Conservation (phyloP, 345 rosid species). For the Lepidium sativum region DNA sequence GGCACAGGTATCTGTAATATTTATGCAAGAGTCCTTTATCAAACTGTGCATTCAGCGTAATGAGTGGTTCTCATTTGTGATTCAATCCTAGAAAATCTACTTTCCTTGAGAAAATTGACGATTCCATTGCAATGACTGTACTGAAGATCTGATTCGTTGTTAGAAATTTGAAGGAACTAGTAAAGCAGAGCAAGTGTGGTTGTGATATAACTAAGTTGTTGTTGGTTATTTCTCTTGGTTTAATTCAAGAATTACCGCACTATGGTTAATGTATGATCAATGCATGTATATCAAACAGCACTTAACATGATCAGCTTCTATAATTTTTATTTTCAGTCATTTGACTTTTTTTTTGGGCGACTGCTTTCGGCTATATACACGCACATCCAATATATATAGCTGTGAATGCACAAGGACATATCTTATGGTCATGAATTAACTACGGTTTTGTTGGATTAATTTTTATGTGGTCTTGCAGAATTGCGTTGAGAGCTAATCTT, state of each 20-base stretch:
- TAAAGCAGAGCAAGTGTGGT: background rate
- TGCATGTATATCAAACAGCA: background rate
- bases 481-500: conserved; percentile 66
- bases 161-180: background rate
- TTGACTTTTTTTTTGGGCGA: background rate
- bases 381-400: background rate
- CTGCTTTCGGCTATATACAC: background rate
- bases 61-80: conserved; percentile 1
- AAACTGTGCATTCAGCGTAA: background rate
- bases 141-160: background rate
- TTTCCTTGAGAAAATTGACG: background rate
- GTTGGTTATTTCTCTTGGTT: background rate
- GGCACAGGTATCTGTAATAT: conserved; percentile 48
- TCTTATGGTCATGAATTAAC: conserved; percentile 2
- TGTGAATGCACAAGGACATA: background rate
- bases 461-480: conserved; percentile 37
- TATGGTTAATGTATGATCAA: background rate
- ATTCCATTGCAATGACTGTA: background rate
- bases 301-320: background rate
- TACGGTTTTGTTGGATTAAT: background rate
- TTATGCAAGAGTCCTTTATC: background rate
- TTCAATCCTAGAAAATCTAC: background rate
- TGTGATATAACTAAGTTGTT: background rate
- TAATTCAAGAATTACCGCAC: background rate
- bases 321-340: background rate